phyloP scores from a whole-genome alignment of 768 basidiomycete genomes.

The Leccinum longicurvipes region DNA sequence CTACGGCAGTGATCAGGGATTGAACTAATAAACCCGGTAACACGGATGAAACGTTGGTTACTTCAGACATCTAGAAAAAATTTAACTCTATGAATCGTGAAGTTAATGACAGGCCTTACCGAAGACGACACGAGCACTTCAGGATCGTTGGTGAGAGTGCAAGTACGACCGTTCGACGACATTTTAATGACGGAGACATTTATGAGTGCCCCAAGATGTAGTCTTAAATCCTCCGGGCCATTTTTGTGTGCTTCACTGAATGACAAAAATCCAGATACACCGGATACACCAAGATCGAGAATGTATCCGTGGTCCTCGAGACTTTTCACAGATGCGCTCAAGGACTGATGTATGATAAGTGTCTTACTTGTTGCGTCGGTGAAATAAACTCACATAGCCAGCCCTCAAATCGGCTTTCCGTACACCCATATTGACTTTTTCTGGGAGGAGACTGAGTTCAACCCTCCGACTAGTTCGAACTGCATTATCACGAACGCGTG shows the following conservation, averaged over 20 bases:
- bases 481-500: conserved; percentile 64
- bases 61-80: conserved; percentile 60
- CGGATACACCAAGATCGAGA: conserved; percentile 77
- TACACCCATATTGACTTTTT: conserved; percentile 79
- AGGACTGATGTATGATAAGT: conserved; percentile 43
- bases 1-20: conserved; percentile 73
- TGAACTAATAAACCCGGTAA: conserved; percentile 85
- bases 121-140: conserved; percentile 46
- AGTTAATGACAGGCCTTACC: conserved; percentile 39
- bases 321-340: conserved; percentile 75
- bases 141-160: conserved; percentile 60
- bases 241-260: conserved; percentile 64
- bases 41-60: conserved; percentile 73
- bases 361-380: background rate
- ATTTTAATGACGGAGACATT: conserved; percentile 64
- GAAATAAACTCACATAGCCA: conserved; percentile 62
- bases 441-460: conserved; percentile 81
- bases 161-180: conserved; percentile 75
- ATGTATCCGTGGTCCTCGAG: conserved; percentile 95
- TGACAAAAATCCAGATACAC: conserved; percentile 80
- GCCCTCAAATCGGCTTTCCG: conserved; percentile 70
- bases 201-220: conserved; percentile 66
- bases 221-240: conserved; percentile 26
- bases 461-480: conserved; percentile 70
- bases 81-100: conserved; percentile 3